Percentiles rank a stretch among this genome's conserved stretches.
phyloP scores from a whole-genome alignment of 768 basidiomycete species.

The Suillus lakei region DNA sequence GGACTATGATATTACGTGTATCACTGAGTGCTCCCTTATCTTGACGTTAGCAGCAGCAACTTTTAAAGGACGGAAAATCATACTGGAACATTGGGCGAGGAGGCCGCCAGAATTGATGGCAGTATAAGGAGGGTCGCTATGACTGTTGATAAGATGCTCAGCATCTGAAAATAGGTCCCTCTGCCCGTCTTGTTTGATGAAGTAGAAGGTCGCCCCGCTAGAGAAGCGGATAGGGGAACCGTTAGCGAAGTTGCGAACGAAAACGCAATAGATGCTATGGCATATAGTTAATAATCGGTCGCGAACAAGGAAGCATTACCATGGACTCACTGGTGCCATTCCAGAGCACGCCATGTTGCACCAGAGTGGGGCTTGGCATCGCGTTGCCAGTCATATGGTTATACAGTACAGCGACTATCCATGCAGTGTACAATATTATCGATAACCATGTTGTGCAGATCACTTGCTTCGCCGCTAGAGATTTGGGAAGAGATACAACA shows the following conservation, averaged over 20 bases:
- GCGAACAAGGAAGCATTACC: conserved; percentile 9
- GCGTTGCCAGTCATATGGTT: conserved; percentile 54
- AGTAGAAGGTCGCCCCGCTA: conserved; percentile 43
- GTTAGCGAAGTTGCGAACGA: conserved; percentile 69
- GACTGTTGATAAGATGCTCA: conserved; percentile 55
- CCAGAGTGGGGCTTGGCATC: conserved; percentile 39
- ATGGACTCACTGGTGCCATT: conserved; percentile 61
- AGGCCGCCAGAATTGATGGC: conserved; percentile 60
- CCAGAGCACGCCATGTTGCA: conserved; percentile 58
- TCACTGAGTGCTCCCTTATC: conserved; percentile 13
- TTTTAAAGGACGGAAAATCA: conserved; percentile 33
- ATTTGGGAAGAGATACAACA: conserved; percentile 58
- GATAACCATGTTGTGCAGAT: conserved; percentile 65
- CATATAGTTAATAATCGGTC: conserved; percentile 36
- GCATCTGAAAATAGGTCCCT: conserved; percentile 59
- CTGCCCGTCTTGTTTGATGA: conserved; percentile 46
- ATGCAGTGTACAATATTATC: conserved; percentile 59
- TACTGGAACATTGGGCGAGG: conserved; percentile 48
- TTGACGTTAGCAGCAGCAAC: conserved; percentile 18
- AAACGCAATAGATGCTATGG: conserved; percentile 55
- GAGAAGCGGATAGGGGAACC: conserved; percentile 65
- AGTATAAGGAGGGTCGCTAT: conserved; percentile 56
- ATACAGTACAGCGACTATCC: conserved; percentile 59
- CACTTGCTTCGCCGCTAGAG: conserved; percentile 57
- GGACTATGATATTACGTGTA: conserved; percentile 15